Evolutionary conservation across 169 alveolate species (phyloP), one percentile per base, ranked within the genome.

Genomic region (Cyclospora cayetanensis): DNA sequence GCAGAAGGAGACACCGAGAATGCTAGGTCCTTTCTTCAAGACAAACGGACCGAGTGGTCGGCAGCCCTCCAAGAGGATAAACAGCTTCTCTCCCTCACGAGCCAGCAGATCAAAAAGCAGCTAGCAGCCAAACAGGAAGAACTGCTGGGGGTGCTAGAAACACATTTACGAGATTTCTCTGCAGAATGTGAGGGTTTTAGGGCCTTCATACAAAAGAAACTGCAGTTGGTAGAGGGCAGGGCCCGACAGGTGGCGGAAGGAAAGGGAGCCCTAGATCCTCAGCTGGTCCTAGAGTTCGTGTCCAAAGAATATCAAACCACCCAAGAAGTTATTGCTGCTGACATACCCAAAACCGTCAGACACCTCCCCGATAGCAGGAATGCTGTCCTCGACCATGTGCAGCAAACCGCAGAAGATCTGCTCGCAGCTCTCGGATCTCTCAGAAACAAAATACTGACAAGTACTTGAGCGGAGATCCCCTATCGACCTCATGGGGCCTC

Each of bases 281-380:
- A 66, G 1, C 41, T 66, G 0, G 7, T 66, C 2, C 43, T 66
- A 12, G 1, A n/a, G 9, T 66, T 34, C 35, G 29, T 66, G 15
- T 22, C 50, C 9, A 29, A 25, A 1, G 77, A 66, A 25, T 66
- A 2, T 29, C 29, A 1, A 2, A 27, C 4, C 1, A 66, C 77
- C 7, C 77, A 66, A 15, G 12, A 66, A 66, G 2, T 66, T 4
- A 66, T 66, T 4, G 77, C 29, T 3, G 43, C 77, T 34, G 20
- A 66, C 15, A 66, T 31, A 1, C 43, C 43, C 41, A 9, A 25
- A 29, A 1, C 25, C 1, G 29, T 66, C 18, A 66, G 35, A 66
- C 77, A 66, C 35, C 43, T 66, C 29, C 77, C 77, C 2, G 46
- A 66, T 29, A 66, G 77, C 43, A 66, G 77, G 18, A 66, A 66